Evolutionary conservation across 768 basidiomycete species (phyloP).

Genomic region (Daedalea quercina): DNA sequence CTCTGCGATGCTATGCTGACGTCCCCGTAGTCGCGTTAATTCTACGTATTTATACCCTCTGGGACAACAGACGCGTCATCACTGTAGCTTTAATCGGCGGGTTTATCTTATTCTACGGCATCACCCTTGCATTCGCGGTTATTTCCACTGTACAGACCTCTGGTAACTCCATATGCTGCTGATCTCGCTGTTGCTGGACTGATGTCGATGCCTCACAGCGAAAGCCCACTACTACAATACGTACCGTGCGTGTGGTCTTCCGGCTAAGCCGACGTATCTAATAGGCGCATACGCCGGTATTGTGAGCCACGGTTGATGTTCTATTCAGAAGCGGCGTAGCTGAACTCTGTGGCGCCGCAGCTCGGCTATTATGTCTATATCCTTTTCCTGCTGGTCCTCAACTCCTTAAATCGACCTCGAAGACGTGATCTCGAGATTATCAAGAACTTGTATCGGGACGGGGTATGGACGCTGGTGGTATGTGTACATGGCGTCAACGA

Average conservation of each 20-base stretch:
- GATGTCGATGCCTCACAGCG: neutral
- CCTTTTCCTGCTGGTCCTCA: neutral
- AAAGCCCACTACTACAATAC: neutral
- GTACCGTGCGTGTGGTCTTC: neutral
- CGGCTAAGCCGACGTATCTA: neutral
- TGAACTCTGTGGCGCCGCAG: neutral
- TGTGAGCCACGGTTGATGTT: neutral
- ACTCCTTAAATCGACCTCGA: neutral
- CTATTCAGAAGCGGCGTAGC: neutral
- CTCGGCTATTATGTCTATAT: neutral
- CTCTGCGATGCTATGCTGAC: neutral
- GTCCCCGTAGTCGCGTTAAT: neutral
- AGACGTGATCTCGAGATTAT: neutral
- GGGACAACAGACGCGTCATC: conserved; percentile 1
- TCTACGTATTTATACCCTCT: neutral
- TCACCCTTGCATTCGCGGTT: neutral
- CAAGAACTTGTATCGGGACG: neutral
- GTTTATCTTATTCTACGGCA: neutral
- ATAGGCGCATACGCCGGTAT: neutral
- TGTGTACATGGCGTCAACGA: neutral
- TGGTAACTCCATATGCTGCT: neutral
- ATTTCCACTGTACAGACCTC: neutral
- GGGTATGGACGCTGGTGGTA: neutral
- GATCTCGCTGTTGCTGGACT: neutral
- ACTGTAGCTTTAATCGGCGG: neutral